phyloP scores from a whole-genome alignment of 1,139 yeast species.

The Blastobotrys apis region DNA sequence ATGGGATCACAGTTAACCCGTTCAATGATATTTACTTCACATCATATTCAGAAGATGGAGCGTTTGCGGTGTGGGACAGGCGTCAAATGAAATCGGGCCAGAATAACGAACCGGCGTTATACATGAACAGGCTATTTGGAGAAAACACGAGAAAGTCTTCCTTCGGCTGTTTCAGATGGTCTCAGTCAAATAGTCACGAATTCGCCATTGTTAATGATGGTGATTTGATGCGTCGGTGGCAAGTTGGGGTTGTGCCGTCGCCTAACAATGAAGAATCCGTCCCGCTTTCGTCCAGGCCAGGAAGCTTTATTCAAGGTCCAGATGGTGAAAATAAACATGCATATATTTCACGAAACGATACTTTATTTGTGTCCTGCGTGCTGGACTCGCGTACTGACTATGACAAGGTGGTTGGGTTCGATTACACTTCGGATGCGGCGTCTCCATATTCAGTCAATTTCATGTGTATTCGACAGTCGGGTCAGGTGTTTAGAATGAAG shows the following conservation, averaged over 20 bases:
- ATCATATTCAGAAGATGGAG: conserved; percentile 78
- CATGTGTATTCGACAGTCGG: conserved; percentile 86
- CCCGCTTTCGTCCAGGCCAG: conserved; percentile 33
- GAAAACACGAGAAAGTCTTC: conserved; percentile 41
- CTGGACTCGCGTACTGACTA: conserved; percentile 70
- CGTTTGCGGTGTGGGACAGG: conserved; percentile 83
- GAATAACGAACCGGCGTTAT: conserved; percentile 50
- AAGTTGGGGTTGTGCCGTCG: conserved; percentile 56
- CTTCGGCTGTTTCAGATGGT: conserved; percentile 66
- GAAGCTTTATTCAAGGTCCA: neutral
- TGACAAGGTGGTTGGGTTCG: conserved; percentile 81
- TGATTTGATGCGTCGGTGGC: conserved; percentile 76
- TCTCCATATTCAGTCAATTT: conserved; percentile 47
- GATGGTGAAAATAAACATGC: conserved; percentile 5
- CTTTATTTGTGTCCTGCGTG: conserved; percentile 71
- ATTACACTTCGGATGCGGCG: conserved; percentile 60
- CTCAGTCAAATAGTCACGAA: conserved; percentile 64
- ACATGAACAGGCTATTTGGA: conserved; percentile 62
- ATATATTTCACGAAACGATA: conserved; percentile 24
- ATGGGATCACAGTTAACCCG: conserved; percentile 67
- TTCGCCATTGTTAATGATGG: conserved; percentile 79
- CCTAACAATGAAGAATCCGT: conserved; percentile 33
- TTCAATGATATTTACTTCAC: conserved; percentile 61
- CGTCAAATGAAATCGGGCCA: conserved; percentile 47
- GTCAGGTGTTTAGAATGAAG: conserved; percentile 78